Base-by-base conservation (phyloP, 1,139 yeast species). In the Blastobotrys niveus region DNA sequence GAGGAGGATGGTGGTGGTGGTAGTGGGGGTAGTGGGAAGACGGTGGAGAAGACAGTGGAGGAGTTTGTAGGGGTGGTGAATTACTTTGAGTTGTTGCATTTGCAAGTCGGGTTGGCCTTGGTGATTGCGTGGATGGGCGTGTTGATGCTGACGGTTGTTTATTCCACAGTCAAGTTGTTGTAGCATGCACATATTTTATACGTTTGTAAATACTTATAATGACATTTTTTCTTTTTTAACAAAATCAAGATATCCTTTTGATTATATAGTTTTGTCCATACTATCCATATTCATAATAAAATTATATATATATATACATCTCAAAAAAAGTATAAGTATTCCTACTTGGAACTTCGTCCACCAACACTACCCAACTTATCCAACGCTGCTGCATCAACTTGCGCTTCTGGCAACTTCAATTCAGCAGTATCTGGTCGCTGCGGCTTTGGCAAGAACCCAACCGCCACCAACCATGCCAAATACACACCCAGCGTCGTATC, bases 351-450 rank as follows among this genome's bases (percentile, higher is more conserved):
- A 27, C 76, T 73, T 73, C 98, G 86, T 20, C 93, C 94, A 56
- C 96, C 96, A 22, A 91, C 95, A 6, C 81, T 66, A n/a, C 76
- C 68, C 48, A 87, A 76, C 59, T 85, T 72, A 14, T 72, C 72
- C 52, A 86, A 65, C 30, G 89, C 79, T 55, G 79, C 82, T 25
- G 72, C 67, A 37, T 77, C 62, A 38, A 89, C 60, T 10, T 66
- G 59, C 39, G 85, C 65, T 18, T 69, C 68, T 7, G 96, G 96
- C 49, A 91, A 70, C 12, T 62, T 45, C 34, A 61, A 50, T 40
- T 59, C 61, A 2, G 78, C 80, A 12, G 55, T 45, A 0, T 56
- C 55, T 1, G 72, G 57, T 14, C 8, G 15, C 41, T 94, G 88
- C 20, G 71, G 60, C 40, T 83, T 81, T 5, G 52, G 50, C 60